Evolutionary conservation across 805 yeast genomes (phyloP).

Genomic region (Candida golubevii): DNA sequence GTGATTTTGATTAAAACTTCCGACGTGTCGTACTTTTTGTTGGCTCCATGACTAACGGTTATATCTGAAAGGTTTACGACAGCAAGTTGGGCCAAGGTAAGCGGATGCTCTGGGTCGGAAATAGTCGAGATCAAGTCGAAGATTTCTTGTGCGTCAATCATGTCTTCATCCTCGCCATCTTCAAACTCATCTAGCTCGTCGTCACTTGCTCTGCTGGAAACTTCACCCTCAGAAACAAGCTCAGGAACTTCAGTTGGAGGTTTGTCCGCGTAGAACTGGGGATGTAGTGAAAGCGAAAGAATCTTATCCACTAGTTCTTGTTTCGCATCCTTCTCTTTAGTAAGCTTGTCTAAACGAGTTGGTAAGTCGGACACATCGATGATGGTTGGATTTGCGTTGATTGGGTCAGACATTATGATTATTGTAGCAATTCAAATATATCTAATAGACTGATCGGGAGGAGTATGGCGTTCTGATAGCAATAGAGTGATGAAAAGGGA

Average conservation of each 20-base stretch:
- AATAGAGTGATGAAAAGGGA: no score
- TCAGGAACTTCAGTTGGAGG: constrained; percentile 22
- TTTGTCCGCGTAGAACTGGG: not conserved
- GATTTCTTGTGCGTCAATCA: constrained; percentile 84
- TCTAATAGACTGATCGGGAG: no score
- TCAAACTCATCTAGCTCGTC: constrained; percentile 19
- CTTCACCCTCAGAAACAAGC: constrained; percentile 17
- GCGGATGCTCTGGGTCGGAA: constrained; percentile 92
- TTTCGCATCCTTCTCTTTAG: constrained; percentile 10
- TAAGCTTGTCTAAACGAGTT: constrained; percentile 42
- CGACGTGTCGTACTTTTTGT: constrained; percentile 47
- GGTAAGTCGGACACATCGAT: constrained; percentile 76
- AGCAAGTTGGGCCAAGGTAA: constrained; percentile 88
- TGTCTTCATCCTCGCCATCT: constrained; percentile 47
- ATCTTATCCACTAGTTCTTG: constrained; percentile 24
- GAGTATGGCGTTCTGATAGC: no score
- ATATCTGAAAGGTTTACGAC: constrained; percentile 88
- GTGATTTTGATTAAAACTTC: constrained; percentile 81
- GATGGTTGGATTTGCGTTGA: constrained; percentile 89
- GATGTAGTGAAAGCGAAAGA: constrained; percentile 28
- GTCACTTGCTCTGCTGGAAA: constrained; percentile 1
- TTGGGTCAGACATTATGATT: constrained; percentile 63
- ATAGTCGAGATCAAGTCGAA: constrained; percentile 18
- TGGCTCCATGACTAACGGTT: constrained; percentile 54
- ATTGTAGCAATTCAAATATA: no score